Percentiles rank a stretch among this genome's conserved stretches.
phyloP scores from a whole-genome alignment of 495 filamentous ascomycete species.

The Aspergillus panamensis region DNA sequence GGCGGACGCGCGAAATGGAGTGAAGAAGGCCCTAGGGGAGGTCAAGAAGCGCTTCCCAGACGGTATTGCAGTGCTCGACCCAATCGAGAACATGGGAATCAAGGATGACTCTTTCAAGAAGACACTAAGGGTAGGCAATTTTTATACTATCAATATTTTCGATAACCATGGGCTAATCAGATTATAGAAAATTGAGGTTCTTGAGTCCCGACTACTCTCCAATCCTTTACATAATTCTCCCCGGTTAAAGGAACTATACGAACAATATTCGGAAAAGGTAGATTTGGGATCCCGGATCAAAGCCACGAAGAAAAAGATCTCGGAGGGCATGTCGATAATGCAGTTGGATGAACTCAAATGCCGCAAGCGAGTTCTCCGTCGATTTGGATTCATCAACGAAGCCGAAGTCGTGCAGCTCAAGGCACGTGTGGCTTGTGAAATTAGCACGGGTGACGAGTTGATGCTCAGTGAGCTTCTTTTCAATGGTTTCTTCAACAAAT shows the following conservation, averaged over 20 bases:
- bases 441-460: conserved; percentile 88
- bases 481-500: conserved; percentile 96
- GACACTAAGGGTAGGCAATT: conserved; percentile 63
- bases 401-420: conserved; percentile 92
- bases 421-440: conserved; percentile 94
- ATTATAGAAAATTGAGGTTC: conserved; percentile 82
- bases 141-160: conserved; percentile 24
- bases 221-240: conserved; percentile 91
- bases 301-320: conserved; percentile 79
- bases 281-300: conserved; percentile 75
- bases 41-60: conserved; percentile 86
- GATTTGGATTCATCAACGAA: conserved; percentile 95
- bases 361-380: conserved; percentile 91
- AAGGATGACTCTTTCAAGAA: conserved; percentile 89
- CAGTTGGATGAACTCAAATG: conserved; percentile 95
- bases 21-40: conserved; percentile 68
- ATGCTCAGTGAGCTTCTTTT: conserved; percentile 90
- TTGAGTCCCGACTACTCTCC: conserved; percentile 83
- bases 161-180: conserved; percentile 8
- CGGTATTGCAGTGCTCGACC: conserved; percentile 81
- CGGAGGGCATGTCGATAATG: conserved; percentile 74
- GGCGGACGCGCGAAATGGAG: conserved; percentile 56
- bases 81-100: conserved; percentile 92
- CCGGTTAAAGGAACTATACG: conserved; percentile 73
- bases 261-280: conserved; percentile 78